Percentiles rank a stretch among this genome's conserved stretches.
Conservation (phyloP, 768 basidiomycete genomes). For the Amanita pseudoporphyria region DNA sequence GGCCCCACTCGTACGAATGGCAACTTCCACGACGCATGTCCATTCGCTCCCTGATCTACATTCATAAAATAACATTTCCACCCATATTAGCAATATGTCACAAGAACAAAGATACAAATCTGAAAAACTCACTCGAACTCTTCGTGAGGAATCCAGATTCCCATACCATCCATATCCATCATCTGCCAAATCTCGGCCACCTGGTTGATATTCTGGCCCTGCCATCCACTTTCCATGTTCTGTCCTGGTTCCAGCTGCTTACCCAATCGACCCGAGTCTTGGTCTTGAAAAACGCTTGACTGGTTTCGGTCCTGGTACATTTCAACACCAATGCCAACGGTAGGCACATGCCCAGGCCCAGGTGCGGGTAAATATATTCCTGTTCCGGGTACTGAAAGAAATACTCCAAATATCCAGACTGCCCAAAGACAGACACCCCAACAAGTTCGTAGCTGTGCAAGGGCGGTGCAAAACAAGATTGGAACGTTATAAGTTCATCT, state of each 20-base stretch:
- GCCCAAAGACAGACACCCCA: constrained; percentile 37
- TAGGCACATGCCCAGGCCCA: too few relatives aligned
- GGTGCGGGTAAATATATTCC: too few relatives aligned
- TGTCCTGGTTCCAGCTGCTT: not conserved
- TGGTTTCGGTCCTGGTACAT: too few relatives aligned
- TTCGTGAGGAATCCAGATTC: constrained; percentile 57
- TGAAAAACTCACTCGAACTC: constrained; percentile 45
- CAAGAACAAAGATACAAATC: constrained; percentile 10
- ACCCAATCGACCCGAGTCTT: too few relatives aligned
- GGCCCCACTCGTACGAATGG: too few relatives aligned
- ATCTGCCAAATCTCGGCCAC: constrained; percentile 17
- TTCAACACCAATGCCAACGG: too few relatives aligned
- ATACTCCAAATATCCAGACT: constrained; percentile 22
- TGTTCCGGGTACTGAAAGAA: not conserved
- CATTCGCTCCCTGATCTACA: constrained; percentile 20
- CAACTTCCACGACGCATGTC: too few relatives aligned
- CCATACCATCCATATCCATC: constrained; percentile 41
- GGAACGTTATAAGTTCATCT: not conserved
- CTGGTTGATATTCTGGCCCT: constrained; percentile 10
- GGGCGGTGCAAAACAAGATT: constrained; percentile 31
- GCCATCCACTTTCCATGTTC: not conserved
- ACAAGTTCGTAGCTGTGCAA: constrained; percentile 51
- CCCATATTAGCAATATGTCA: constrained; percentile 17
- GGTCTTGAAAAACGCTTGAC: too few relatives aligned
- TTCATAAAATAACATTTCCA: constrained; percentile 34